Percentiles rank a stretch among this genome's conserved stretches.
phyloP scores from a whole-genome alignment of 306 rosid genomes.

The Prosopis cineraria region DNA sequence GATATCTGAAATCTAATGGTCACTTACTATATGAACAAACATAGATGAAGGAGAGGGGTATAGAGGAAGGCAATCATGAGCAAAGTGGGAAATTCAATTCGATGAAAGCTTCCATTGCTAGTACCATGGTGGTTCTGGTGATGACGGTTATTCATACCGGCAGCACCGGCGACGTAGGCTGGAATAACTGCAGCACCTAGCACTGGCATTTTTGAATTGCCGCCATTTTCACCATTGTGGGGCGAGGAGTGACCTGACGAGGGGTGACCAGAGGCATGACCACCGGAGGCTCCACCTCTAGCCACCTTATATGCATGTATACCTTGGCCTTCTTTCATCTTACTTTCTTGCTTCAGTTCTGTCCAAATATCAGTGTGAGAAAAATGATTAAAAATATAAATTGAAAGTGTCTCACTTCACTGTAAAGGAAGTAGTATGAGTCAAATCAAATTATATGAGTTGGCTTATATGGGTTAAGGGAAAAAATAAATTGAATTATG shows the following conservation, averaged over 20 bases:
- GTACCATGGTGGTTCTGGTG: slow-evolving; percentile 32
- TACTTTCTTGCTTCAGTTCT: slow-evolving; percentile 27
- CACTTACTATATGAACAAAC: slow-evolving; percentile 9
- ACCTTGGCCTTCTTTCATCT: background rate
- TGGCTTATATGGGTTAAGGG: no score
- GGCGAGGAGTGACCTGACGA: background rate
- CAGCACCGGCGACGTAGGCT: slow-evolving; percentile 31
- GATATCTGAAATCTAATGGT: no score
- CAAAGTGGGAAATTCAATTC: slow-evolving; percentile 24
- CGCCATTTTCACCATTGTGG: background rate
- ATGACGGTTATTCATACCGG: slow-evolving; percentile 38
- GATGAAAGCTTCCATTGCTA: slow-evolving; percentile 32
- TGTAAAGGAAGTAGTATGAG: no score
- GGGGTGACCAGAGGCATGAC: background rate
- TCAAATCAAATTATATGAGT: no score
- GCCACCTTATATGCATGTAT: slow-evolving; percentile 19
- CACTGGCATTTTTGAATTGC: slow-evolving; percentile 19
- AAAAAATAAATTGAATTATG: no score
- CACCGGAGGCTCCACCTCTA: slow-evolving; percentile 11
- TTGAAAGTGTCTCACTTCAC: background rate
- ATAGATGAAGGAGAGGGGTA: slow-evolving; percentile 26
- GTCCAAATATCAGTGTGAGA: background rate
- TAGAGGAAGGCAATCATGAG: slow-evolving; percentile 32
- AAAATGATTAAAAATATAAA: background rate
- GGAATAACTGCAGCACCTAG: slow-evolving; percentile 43